These are phyloP conservation scores for Penicillium brasilianum DNA, from an alignment of 2,329 filamentous ascomycete genomes.

Conservation along the genomic window DNA sequence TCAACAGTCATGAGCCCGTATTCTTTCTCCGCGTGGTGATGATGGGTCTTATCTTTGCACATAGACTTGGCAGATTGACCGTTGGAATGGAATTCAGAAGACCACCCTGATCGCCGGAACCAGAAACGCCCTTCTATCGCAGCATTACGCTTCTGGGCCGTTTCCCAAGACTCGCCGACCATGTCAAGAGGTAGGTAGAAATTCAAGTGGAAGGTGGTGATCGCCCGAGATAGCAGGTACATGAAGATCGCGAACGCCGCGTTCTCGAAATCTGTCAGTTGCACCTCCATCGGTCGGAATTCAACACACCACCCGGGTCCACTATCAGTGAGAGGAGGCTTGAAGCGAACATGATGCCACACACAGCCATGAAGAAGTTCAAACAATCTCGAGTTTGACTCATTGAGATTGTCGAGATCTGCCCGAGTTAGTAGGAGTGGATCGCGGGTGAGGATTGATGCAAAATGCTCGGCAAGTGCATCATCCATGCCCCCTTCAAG, in stretches of 20 bases:
- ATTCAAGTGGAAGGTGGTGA: slow-evolving; percentile 84
- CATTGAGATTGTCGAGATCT: slow-evolving; percentile 17
- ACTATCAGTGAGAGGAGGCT: slow-evolving; percentile 67
- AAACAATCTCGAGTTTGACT: slow-evolving; percentile 19
- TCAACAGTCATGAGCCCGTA: neutral
- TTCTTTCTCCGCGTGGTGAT: neutral
- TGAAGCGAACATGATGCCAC: slow-evolving; percentile 27
- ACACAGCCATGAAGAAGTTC: slow-evolving; percentile 23
- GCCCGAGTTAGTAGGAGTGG: slow-evolving; percentile 10
- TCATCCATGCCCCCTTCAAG: slow-evolving; percentile 29
- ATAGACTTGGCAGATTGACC: neutral
- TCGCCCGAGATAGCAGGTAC: slow-evolving; percentile 83
- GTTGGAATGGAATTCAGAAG: slow-evolving; percentile 36
- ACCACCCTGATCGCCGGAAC: slow-evolving; percentile 83
- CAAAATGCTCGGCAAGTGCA: slow-evolving; percentile 24
- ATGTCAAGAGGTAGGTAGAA: slow-evolving; percentile 84
- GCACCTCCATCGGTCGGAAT: slow-evolving; percentile 93
- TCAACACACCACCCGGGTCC: slow-evolving; percentile 92
- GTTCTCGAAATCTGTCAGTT: slow-evolving; percentile 92
- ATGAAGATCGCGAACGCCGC: slow-evolving; percentile 92
- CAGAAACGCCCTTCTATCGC: slow-evolving; percentile 78
- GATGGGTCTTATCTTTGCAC: neutral
- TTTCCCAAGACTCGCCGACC: slow-evolving; percentile 91
- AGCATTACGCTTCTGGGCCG: slow-evolving; percentile 77
- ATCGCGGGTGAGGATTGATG: slow-evolving; percentile 9